Percentiles rank a stretch among this genome's conserved stretches.
These are phyloP conservation scores for Pseudogymnoascus sp. DNA, from an alignment of 2,329 filamentous ascomycete species.

Conservation along the genomic window DNA sequence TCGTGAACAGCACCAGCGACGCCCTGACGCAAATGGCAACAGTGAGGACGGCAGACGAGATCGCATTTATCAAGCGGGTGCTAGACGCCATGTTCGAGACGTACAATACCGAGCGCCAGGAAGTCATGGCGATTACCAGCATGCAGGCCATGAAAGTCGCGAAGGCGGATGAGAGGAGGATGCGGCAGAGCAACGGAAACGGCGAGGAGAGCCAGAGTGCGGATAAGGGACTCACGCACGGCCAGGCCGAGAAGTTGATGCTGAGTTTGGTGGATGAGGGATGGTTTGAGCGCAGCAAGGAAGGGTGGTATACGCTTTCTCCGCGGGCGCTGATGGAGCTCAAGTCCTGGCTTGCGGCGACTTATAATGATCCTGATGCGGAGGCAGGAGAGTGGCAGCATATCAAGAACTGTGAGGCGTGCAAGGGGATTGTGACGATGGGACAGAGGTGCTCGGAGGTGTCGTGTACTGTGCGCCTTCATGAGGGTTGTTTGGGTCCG, in stretches of 20 bases:
- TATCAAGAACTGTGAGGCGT: conserved; percentile 83
- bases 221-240: conserved; percentile 61
- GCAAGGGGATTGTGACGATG: conserved; percentile 80
- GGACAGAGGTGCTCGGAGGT: conserved; percentile 69
- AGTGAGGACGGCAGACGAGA: conserved; percentile 71
- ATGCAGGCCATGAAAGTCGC: conserved; percentile 74
- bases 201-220: conserved; percentile 27
- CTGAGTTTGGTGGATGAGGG: conserved; percentile 65
- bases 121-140: conserved; percentile 74
- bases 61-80: conserved; percentile 80
- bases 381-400: conserved; percentile 55
- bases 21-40: conserved; percentile 82
- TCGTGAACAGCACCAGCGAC: conserved; percentile 86
- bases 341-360: conserved; percentile 73
- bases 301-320: conserved; percentile 68
- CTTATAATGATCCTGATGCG: conserved; percentile 67
- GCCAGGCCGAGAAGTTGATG: conserved; percentile 70
- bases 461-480: conserved; percentile 64
- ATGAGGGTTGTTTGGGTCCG: conserved; percentile 67
- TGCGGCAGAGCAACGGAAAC: conserved; percentile 14
- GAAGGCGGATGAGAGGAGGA: conserved; percentile 37
- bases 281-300: conserved; percentile 72
- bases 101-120: conserved; percentile 71
- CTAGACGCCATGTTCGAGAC: conserved; percentile 89
- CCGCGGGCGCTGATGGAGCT: conserved; percentile 80